Conservation (phyloP, 2,329 filamentous ascomycete species). For the Colletotrichum sp. region DNA sequence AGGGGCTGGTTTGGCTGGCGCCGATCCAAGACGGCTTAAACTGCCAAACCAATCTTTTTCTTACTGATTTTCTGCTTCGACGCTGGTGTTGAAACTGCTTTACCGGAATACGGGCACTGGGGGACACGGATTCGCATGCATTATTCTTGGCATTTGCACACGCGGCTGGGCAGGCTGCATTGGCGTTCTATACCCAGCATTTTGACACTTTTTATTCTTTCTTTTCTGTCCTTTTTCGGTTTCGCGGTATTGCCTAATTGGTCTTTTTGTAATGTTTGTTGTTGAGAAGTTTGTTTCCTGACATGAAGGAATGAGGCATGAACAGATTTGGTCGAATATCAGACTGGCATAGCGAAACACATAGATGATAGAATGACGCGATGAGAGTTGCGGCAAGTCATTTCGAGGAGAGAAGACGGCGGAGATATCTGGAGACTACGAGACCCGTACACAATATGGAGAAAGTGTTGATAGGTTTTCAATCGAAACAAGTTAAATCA, state of each 20-base stretch:
- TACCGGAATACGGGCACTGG: not conserved
- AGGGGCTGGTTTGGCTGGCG: slow-evolving; percentile 10
- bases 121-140: not conserved
- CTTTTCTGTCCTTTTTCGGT: not conserved
- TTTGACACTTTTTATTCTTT: not conserved
- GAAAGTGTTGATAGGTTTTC: not conserved
- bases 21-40: slow-evolving; percentile 14
- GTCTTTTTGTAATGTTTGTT: slow-evolving; percentile 9
- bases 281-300: not conserved
- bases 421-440: not conserved
- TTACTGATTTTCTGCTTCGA: not conserved
- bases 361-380: slow-evolving; percentile 14
- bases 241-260: not conserved
- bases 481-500: not conserved
- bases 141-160: slow-evolving; percentile 11
- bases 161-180: slow-evolving; percentile 12
- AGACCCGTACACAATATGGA: not conserved
- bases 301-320: not conserved
- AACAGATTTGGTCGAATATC: not conserved
- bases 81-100: not conserved
- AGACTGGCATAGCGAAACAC: slow-evolving; percentile 12
- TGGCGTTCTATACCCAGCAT: slow-evolving; percentile 23
- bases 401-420: not conserved
- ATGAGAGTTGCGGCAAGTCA: not conserved
- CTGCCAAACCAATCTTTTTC: not conserved